Base-by-base conservation (phyloP, 148 eudicot species). In the Selenicereus undatus region DNA sequence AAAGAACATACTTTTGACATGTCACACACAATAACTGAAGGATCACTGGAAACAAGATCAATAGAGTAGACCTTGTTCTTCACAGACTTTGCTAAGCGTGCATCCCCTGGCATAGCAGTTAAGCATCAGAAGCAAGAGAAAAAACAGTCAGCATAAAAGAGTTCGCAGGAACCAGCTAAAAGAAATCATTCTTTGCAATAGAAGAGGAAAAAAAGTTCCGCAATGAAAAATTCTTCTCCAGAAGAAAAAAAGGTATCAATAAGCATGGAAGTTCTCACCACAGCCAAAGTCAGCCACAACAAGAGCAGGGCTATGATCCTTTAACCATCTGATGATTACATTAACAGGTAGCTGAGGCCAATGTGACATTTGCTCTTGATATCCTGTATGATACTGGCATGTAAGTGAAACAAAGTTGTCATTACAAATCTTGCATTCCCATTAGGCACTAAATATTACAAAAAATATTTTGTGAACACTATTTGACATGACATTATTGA, bases 301-400 rank as follows among this genome's bases (percentile, higher is more conserved):
- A 85, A 93, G 84, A 81, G 97, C 90, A 83, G 98, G 82, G 75
- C 79, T 83, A 12, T 77, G 93, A 71, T 85, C 97, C 85, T 95
- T 95, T 58, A 95, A 83, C 98, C 98, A 95, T 86, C 93, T 90
- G 73, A 89, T 89, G 78, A 95, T 90, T 43, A 89, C 87, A 88
- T 93, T 90, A 85, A 93, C 93, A 35, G 98, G 98, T 54, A 87
- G 93, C 83, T 95, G 91, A 62, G 98, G 97, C 98, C 98, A 95
- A 85, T 89, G 98, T 51, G 90, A 87, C 97, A 95, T 95, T 87
- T 93, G 97, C 86, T 93, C 98, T 88, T 93, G 98, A 87, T 95
- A 95, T 58, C 98, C 98, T 89, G 91, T 78, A 89, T 95, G 98
- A 88, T 95, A 95, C 98, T 95, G 95, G 77, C 88, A 91, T 45